These are phyloP conservation scores for Ophiognomonia clavigignenti-juglandacearum DNA, from an alignment of 2,329 filamentous ascomycete species.

Conservation along the genomic window DNA sequence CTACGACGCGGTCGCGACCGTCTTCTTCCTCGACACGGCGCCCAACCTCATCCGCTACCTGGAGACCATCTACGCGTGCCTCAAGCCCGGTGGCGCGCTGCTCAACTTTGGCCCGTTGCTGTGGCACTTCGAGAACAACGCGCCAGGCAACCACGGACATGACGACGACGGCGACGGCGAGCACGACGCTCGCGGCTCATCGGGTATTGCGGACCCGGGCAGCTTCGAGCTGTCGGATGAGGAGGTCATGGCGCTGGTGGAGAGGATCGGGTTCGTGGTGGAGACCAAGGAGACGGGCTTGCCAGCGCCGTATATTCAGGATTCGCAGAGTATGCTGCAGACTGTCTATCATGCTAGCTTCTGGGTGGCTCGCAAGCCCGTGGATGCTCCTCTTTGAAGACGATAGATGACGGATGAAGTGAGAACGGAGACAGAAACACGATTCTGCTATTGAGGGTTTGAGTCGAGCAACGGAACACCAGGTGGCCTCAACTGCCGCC, in stretches of 20 bases:
- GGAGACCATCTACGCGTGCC: slow-evolving; percentile 67
- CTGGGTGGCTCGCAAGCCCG: slow-evolving; percentile 77
- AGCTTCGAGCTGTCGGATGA: slow-evolving; percentile 87
- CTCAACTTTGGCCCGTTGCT: slow-evolving; percentile 87
- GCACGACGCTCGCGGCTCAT: slow-evolving; percentile 42
- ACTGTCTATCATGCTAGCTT: slow-evolving; percentile 75
- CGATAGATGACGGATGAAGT: not conserved
- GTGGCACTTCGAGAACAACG: slow-evolving; percentile 89
- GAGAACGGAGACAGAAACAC: not conserved
- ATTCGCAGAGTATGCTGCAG: slow-evolving; percentile 78
- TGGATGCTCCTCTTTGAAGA: not conserved
- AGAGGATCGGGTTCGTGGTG: slow-evolving; percentile 71
- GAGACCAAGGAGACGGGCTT: slow-evolving; percentile 55
- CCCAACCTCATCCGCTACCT: slow-evolving; percentile 90
- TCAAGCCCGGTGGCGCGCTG: slow-evolving; percentile 74
- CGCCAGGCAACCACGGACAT: slow-evolving; percentile 51
- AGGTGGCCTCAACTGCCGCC: too few relatives aligned
- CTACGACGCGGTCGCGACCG: slow-evolving; percentile 81
- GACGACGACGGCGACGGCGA: slow-evolving; percentile 47
- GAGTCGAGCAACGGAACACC: too few relatives aligned
- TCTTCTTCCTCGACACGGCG: slow-evolving; percentile 97
- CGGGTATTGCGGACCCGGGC: slow-evolving; percentile 81
- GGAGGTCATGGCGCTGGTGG: slow-evolving; percentile 74
- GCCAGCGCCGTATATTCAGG: slow-evolving; percentile 83
- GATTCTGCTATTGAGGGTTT: not conserved